Conservation (phyloP, 331 rosid genomes). For the Pyracantha coccinea region DNA sequence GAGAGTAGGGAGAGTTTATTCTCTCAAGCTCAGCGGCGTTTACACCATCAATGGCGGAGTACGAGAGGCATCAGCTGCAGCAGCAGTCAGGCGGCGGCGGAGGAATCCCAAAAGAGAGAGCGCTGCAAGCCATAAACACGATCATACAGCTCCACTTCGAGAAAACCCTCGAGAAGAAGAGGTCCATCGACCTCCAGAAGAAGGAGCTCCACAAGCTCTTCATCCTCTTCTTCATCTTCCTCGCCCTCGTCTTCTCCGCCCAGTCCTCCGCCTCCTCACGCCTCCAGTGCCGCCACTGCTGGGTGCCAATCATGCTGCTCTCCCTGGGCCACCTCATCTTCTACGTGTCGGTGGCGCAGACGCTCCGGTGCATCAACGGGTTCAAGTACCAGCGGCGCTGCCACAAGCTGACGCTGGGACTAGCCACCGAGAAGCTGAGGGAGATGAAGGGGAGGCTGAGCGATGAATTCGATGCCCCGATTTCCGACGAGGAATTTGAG, state of each 20-base stretch:
- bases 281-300: conserved; percentile 84
- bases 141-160: conserved; percentile 93
- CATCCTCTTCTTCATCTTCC: conserved; percentile 77
- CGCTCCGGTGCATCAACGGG: conserved; percentile 76
- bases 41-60: conserved; percentile 52
- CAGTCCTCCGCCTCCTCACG: conserved; percentile 33
- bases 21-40: background rate
- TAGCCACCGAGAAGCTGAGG: conserved; percentile 73
- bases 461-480: conserved; percentile 20
- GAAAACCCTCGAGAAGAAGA: conserved; percentile 91
- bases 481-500: conserved; percentile 56
- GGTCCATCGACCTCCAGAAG: conserved; percentile 84
- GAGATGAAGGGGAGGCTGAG: conserved; percentile 46
- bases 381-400: conserved; percentile 95
- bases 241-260: conserved; percentile 42
- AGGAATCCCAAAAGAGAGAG: conserved; percentile 50
- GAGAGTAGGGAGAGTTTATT: too few relatives aligned
- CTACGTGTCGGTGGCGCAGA: conserved; percentile 87
- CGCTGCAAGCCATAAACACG: conserved; percentile 74
- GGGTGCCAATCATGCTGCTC: conserved; percentile 86
- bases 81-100: conserved; percentile 12
- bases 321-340: conserved; percentile 77
- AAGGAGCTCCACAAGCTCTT: conserved; percentile 70
- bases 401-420: conserved; percentile 83
- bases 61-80: conserved; percentile 37